These are phyloP conservation scores for Hyphopichia wangnamkhiaoensis DNA, from an alignment of 1,139 yeast species.

Conservation along the genomic window DNA sequence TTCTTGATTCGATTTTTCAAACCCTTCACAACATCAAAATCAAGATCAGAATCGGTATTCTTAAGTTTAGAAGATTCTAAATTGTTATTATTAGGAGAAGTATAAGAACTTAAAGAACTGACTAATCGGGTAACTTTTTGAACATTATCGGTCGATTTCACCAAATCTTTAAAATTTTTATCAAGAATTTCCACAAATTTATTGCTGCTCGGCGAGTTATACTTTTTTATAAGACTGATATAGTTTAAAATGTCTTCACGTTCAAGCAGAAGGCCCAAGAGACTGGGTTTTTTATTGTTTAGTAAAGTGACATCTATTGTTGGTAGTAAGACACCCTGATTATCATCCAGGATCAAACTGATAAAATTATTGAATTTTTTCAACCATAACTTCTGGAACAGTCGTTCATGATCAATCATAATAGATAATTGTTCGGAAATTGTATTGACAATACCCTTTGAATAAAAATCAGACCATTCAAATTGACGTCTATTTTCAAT, in stretches of 20 bases:
- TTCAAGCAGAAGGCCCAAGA: slow-evolving; percentile 29
- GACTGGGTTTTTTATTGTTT: slow-evolving; percentile 17
- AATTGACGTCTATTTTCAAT: slow-evolving; percentile 70
- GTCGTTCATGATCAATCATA: slow-evolving; percentile 58
- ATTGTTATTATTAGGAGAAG: slow-evolving; percentile 23
- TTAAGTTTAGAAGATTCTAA: slow-evolving; percentile 22
- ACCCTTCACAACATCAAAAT: slow-evolving; percentile 49
- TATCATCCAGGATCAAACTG: slow-evolving; percentile 18
- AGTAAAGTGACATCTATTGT: slow-evolving; percentile 44
- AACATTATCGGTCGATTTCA: slow-evolving; percentile 39
- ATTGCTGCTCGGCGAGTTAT: slow-evolving; percentile 17
- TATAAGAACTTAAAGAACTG: slow-evolving; percentile 33
- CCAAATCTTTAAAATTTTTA: slow-evolving; percentile 48
- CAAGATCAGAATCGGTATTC: slow-evolving; percentile 22
- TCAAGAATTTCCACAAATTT: slow-evolving; percentile 43
- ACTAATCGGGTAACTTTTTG: slow-evolving; percentile 38
- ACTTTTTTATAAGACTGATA: slow-evolving; percentile 27
- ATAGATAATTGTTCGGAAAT: slow-evolving; percentile 62
- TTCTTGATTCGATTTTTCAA: slow-evolving; percentile 61
- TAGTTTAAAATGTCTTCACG: slow-evolving; percentile 44
- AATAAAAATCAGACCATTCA: slow-evolving; percentile 62
- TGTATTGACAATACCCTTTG: slow-evolving; percentile 50
- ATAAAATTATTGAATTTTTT: slow-evolving; percentile 55
- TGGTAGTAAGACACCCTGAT: slow-evolving; percentile 25
- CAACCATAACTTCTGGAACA: slow-evolving; percentile 63